Evolutionary conservation across 2,329 filamentous ascomycete species (phyloP), one percentile per base, ranked within the genome.

Genomic region (Cryphonectria carpinicola): DNA sequence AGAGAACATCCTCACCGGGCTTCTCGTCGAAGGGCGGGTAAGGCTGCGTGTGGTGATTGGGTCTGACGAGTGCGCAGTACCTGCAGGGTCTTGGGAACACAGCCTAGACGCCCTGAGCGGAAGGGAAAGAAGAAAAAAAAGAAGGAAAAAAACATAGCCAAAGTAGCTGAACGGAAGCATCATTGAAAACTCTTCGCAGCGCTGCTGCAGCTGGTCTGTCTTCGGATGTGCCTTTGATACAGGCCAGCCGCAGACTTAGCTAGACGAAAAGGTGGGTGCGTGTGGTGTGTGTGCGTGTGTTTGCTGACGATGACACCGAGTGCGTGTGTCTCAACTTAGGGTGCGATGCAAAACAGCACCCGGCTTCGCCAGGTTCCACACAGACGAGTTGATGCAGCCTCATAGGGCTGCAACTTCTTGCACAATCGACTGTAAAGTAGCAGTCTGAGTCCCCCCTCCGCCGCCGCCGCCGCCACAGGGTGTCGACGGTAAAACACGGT

Each of bases 341-440:
- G 46, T 49, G n/a, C 52, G 22, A 28, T 43, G 32, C 14, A 39
- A 13, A 17, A 41, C 19, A 41, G 61, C 22, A 62, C 61, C 66
- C 58, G 69, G 69, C 69, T 65, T 32, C 66, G 69, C 69, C 69
- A 46, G 39, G 62, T 56, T 68, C 62, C 54, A 62, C 66, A 13
- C 10, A 60, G 11, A n/a, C 39, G 39, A 35, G 35, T 39, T 22
- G 54, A 35, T 22, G n/a, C 35, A 13, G 39, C 37, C n/a, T 19
- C 39, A 22, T 64, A 64, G 61, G 61, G 37, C 39, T 64, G 61
- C 39, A 64, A 46, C 39, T 5, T 46, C 2, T 46, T 19, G 61
- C 46, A 49, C 46, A n/a, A 22, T 49, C 43, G 32, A 32, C 32
- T 32, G 32, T 17, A 8, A 49, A 49, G 46, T 32, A 25, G 61